Evolutionary conservation across 1,284 basidiomycete species (phyloP).

Genomic region (Fomitopsis betulina): DNA sequence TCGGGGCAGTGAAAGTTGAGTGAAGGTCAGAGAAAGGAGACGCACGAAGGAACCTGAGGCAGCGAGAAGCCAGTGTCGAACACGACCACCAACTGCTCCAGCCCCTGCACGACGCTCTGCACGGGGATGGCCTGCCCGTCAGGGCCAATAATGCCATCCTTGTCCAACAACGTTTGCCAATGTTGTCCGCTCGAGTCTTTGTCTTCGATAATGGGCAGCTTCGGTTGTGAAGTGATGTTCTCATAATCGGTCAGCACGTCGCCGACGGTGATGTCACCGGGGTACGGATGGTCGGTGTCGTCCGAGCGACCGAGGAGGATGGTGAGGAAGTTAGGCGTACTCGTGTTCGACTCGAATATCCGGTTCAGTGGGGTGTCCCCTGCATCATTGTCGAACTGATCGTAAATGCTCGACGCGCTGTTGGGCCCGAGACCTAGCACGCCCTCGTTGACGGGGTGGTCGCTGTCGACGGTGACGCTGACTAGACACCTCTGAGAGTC

Average conservation of each 20-base stretch:
- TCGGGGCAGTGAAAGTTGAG: neutral
- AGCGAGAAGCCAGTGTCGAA: slow-evolving; percentile 67
- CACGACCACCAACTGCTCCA: slow-evolving; percentile 48
- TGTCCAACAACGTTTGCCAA: slow-evolving; percentile 33
- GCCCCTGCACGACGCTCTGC: slow-evolving; percentile 37
- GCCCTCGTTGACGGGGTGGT: slow-evolving; percentile 24
- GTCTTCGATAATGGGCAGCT: slow-evolving; percentile 24
- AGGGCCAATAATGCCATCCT: slow-evolving; percentile 33
- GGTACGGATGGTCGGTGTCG: slow-evolving; percentile 27
- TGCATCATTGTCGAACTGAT: slow-evolving; percentile 16
- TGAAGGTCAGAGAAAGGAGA: slow-evolving; percentile 1
- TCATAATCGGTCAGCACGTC: slow-evolving; percentile 27
- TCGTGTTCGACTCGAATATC: slow-evolving; percentile 54
- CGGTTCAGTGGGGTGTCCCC: slow-evolving; percentile 54
- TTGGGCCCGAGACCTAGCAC: slow-evolving; percentile 38
- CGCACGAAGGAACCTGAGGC: slow-evolving; percentile 57
- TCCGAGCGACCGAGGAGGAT: slow-evolving; percentile 35
- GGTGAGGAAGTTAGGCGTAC: slow-evolving; percentile 53
- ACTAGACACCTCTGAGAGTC: slow-evolving; percentile 12
- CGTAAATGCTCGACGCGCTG: slow-evolving; percentile 26
- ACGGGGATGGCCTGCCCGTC: slow-evolving; percentile 42
- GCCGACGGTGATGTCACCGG: slow-evolving; percentile 36
- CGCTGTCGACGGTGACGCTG: slow-evolving; percentile 19
- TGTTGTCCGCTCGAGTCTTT: slow-evolving; percentile 27
- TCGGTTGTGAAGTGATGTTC: slow-evolving; percentile 31